Evolutionary conservation across 345 rosid species (phyloP).

Genomic region (Eucalyptus marginata): DNA sequence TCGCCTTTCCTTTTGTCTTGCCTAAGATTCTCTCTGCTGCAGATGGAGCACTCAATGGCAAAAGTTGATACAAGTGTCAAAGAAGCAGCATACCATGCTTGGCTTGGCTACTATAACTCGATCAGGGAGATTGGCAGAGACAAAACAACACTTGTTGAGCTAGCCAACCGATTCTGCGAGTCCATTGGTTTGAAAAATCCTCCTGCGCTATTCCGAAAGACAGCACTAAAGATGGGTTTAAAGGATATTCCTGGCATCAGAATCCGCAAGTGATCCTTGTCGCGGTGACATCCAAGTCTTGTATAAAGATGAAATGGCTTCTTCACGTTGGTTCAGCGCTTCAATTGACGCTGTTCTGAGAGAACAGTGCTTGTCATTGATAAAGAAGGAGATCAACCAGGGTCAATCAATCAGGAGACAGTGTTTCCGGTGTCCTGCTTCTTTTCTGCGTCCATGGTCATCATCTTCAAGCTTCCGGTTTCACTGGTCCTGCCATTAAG

Average conservation of each 20-base stretch:
- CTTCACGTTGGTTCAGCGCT: background rate
- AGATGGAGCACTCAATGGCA: slow-evolving; percentile 58
- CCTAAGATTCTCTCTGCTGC: slow-evolving; percentile 3
- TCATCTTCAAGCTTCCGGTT: background rate
- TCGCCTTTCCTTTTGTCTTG: background rate
- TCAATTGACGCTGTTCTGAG: background rate
- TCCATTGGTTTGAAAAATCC: slow-evolving; percentile 80
- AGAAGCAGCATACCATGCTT: slow-evolving; percentile 96
- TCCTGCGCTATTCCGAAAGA: slow-evolving; percentile 68
- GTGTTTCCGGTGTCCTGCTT: background rate
- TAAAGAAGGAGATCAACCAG: background rate
- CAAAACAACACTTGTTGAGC: slow-evolving; percentile 76
- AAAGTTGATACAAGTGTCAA: slow-evolving; percentile 69
- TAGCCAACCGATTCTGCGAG: slow-evolving; percentile 56
- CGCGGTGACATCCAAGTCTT: background rate
- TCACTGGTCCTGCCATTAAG: background rate
- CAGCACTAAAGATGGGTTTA: slow-evolving; percentile 92
- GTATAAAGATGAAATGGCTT: background rate
- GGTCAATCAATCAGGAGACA: background rate
- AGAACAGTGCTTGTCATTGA: background rate
- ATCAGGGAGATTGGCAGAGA: slow-evolving; percentile 79
- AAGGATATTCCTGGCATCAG: slow-evolving; percentile 71
- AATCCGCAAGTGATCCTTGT: slow-evolving; percentile 24
- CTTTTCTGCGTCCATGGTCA: background rate
- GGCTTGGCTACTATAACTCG: slow-evolving; percentile 94